Percentiles rank a stretch among this genome's conserved stretches.
Evolutionary conservation across 1,139 yeast genomes (phyloP).

Genomic region (Taphrina wiesneri): DNA sequence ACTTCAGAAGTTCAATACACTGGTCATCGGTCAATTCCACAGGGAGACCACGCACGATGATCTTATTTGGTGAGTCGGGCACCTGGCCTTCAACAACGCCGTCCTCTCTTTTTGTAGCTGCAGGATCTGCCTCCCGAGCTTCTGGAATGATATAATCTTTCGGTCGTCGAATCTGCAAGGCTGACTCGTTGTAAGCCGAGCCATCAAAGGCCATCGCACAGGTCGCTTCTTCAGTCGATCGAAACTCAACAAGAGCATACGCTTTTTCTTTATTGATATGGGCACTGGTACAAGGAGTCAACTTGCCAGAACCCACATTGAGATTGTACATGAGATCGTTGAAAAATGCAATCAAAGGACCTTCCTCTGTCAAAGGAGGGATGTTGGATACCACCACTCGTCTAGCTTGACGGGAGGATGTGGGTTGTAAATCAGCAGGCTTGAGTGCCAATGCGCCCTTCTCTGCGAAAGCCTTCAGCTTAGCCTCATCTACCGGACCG

Average conservation of each 20-base stretch:
- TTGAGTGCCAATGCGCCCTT: constrained; percentile 42
- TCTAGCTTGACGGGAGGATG: constrained; percentile 48
- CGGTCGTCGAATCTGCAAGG: constrained; percentile 56
- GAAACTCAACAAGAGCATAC: constrained; percentile 51
- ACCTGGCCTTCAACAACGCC: constrained; percentile 37
- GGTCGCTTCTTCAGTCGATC: constrained; percentile 61
- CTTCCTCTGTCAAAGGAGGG: constrained; percentile 48
- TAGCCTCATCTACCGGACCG: constrained; percentile 53
- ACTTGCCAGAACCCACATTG: constrained; percentile 17
- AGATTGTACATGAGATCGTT: constrained; percentile 41
- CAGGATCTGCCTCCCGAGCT: constrained; percentile 26
- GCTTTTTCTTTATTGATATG: constrained; percentile 39
- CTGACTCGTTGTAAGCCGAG: constrained; percentile 45
- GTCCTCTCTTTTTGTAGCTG: constrained; percentile 41
- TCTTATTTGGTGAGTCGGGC: constrained; percentile 46
- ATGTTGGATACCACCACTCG: constrained; percentile 55
- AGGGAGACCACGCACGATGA: constrained; percentile 51
- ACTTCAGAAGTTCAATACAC: constrained; percentile 47
- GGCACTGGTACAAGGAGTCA: constrained; percentile 34
- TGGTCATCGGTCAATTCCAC: constrained; percentile 47
- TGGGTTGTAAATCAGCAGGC: constrained; percentile 40
- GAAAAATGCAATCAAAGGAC: constrained; percentile 39
- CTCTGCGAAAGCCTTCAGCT: constrained; percentile 54
- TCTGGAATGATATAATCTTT: constrained; percentile 59
- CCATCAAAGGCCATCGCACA: constrained; percentile 55